Evolutionary conservation across 2,329 filamentous ascomycete genomes (phyloP).

Genomic region (Clarireedia monteithiana): DNA sequence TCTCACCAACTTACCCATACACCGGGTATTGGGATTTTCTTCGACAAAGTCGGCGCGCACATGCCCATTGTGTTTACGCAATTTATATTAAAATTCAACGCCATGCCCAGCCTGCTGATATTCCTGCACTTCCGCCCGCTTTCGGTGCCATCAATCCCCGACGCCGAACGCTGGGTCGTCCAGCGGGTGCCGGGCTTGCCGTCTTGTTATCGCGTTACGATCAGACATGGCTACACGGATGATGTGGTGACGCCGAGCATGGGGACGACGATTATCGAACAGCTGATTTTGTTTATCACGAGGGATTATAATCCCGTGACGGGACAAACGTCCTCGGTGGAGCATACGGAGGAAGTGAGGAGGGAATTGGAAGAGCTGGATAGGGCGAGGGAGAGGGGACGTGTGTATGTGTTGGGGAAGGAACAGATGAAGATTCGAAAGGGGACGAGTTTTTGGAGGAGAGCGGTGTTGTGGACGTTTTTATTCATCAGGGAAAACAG

Average conservation of each 20-base stretch:
- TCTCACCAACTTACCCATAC: slow-evolving; percentile 37
- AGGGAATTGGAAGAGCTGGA: slow-evolving; percentile 34
- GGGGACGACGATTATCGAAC: slow-evolving; percentile 48
- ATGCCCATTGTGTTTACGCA: slow-evolving; percentile 63
- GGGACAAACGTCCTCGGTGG: not conserved
- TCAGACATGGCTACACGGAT: slow-evolving; percentile 68
- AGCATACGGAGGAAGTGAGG: slow-evolving; percentile 20
- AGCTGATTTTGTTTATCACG: slow-evolving; percentile 45
- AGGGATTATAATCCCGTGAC: slow-evolving; percentile 25
- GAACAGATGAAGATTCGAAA: slow-evolving; percentile 47
- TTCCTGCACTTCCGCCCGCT: slow-evolving; percentile 68
- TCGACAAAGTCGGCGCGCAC: slow-evolving; percentile 64
- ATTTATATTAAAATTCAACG: slow-evolving; percentile 63
- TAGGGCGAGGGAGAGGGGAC: slow-evolving; percentile 37
- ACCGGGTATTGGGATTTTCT: slow-evolving; percentile 62
- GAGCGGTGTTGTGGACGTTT: slow-evolving; percentile 44
- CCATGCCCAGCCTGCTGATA: slow-evolving; percentile 58
- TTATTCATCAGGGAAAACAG: slow-evolving; percentile 61
- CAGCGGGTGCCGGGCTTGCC: slow-evolving; percentile 35
- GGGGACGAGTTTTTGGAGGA: slow-evolving; percentile 34
- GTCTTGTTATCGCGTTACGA: slow-evolving; percentile 59
- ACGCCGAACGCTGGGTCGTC: slow-evolving; percentile 41
- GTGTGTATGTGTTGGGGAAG: slow-evolving; percentile 53
- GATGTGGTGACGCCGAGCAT: slow-evolving; percentile 60
- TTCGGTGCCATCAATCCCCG: slow-evolving; percentile 46